These are phyloP conservation scores for Eimeria necatrix DNA, from an alignment of 169 alveolate species.

Conservation along the genomic window DNA sequence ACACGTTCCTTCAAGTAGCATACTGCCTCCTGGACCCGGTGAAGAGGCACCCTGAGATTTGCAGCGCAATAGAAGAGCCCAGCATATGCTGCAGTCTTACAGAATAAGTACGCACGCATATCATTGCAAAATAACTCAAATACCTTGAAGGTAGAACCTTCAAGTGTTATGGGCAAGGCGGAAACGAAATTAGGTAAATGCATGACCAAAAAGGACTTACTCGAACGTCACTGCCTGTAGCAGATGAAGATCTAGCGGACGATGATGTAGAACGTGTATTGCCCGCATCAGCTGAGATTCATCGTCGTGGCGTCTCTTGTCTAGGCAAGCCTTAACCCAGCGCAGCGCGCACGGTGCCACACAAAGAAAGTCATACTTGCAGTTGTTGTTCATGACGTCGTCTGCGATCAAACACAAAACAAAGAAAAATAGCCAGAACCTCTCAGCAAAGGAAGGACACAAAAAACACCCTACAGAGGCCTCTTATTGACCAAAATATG, in stretches of 20 bases:
- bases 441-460: not conserved
- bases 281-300: constrained; percentile 71
- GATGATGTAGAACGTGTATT: constrained; percentile 67
- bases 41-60: constrained; percentile 67
- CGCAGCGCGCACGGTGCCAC: constrained; percentile 75
- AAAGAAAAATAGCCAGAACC: not conserved
- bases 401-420: constrained; percentile 36
- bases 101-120: no score
- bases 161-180: no score
- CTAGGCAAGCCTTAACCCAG: constrained; percentile 77
- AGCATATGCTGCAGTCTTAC: not conserved
- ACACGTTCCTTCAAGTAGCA: constrained; percentile 70
- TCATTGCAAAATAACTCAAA: no score
- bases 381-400: constrained; percentile 75
- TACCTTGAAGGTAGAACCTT: no score
- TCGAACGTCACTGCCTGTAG: constrained; percentile 66
- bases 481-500: not conserved
- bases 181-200: not conserved
- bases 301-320: constrained; percentile 53
- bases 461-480: not conserved
- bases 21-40: constrained; percentile 73
- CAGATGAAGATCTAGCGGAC: constrained; percentile 66
- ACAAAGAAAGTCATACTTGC: constrained; percentile 67
- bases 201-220: not conserved
- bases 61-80: not conserved